Conservation (phyloP, 202 grass and related monocot species). For the Bolboschoenoplectus hybrid region DNA sequence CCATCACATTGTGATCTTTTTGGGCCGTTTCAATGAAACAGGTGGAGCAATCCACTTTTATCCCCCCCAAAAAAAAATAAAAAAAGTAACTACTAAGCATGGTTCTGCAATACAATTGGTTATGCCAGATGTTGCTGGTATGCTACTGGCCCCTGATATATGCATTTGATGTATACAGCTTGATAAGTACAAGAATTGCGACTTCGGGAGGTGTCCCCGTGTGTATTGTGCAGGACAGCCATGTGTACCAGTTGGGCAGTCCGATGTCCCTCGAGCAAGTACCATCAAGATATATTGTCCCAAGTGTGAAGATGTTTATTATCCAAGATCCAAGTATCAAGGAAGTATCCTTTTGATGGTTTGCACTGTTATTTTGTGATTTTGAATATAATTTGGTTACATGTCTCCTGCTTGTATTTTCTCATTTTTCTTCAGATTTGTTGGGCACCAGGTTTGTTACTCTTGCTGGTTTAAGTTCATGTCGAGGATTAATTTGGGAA, state of each 20-base stretch:
- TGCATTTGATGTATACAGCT: slow-evolving; percentile 54
- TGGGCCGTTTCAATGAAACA: too few relatives aligned
- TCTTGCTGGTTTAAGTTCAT: not conserved
- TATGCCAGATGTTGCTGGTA: not conserved
- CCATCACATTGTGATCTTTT: too few relatives aligned
- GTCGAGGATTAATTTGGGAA: slow-evolving; percentile 8
- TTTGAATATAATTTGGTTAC: not conserved
- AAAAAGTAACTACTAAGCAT: not conserved
- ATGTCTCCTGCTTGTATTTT: not conserved
- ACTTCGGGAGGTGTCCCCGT: slow-evolving; percentile 75
- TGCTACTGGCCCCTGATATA: slow-evolving; percentile 17
- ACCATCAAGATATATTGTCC: slow-evolving; percentile 85
- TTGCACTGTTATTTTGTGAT: slow-evolving; percentile 21
- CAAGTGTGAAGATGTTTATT: slow-evolving; percentile 78
- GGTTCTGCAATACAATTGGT: not conserved
- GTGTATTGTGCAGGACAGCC: slow-evolving; percentile 68
- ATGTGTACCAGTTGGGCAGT: slow-evolving; percentile 79
- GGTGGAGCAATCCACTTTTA: too few relatives aligned
- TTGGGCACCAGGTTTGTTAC: not conserved
- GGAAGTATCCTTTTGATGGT: slow-evolving; percentile 71
- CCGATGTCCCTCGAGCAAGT: slow-evolving; percentile 79
- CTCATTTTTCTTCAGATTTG: not conserved
- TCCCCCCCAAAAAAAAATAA: too few relatives aligned
- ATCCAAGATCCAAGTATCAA: slow-evolving; percentile 88
- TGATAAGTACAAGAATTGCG: slow-evolving; percentile 83